These are phyloP conservation scores for Murraya koenigii DNA, from an alignment of 345 rosid genomes.

Conservation along the genomic window DNA sequence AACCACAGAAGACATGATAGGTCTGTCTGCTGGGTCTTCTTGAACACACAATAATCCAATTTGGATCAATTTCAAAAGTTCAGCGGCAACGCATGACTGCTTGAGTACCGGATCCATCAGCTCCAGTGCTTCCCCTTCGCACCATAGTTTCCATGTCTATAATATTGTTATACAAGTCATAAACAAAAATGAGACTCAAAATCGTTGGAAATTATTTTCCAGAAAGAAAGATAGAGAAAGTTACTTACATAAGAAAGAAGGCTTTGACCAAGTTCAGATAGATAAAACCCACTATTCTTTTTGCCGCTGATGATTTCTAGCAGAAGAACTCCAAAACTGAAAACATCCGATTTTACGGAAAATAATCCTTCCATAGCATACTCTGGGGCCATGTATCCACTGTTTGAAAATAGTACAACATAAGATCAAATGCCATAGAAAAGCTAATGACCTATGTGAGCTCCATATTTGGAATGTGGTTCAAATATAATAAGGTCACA, in stretches of 20 bases:
- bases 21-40: constrained; percentile 11
- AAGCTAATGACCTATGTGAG: too few species aligned
- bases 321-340: background rate
- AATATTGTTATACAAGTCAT: background rate
- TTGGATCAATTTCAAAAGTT: background rate
- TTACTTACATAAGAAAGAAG: background rate
- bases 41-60: constrained; percentile 15
- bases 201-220: background rate
- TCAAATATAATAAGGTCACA: too few species aligned
- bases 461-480: too few species aligned
- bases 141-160: background rate
- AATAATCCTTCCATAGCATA: background rate
- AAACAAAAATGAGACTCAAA: background rate
- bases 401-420: background rate
- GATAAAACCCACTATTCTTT: background rate
- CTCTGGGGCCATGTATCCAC: background rate
- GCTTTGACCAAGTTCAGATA: background rate
- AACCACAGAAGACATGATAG: constrained; percentile 4
- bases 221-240: background rate
- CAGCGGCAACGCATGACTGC: background rate
- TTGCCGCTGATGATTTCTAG: background rate
- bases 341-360: background rate
- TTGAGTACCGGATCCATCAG: background rate
- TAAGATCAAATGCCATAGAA: too few species aligned
- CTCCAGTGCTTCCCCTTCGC: background rate